Percentiles rank a stretch among this genome's conserved stretches.
Conservation (phyloP, 2,329 filamentous ascomycete species). For the Verticillium nubilum region DNA sequence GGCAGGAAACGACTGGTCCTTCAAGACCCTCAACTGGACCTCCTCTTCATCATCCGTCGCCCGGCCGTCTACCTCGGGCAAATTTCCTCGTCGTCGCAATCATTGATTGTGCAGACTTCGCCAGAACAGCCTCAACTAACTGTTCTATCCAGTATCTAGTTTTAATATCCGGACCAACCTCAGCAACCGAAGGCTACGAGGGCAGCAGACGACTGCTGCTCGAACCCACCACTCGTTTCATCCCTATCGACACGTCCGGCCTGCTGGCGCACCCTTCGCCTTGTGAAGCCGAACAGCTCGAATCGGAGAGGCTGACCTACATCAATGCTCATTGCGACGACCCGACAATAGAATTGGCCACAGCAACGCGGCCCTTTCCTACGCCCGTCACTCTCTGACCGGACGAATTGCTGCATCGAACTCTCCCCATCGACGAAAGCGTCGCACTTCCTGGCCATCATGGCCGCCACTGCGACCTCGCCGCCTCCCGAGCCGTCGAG, state of each 20-base stretch:
- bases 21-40: neutral
- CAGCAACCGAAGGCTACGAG: neutral
- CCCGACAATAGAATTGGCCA: neutral
- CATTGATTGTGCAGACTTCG: neutral
- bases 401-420: neutral
- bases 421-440: neutral
- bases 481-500: conserved; percentile 24
- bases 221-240: neutral
- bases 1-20: neutral
- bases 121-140: neutral
- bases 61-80: neutral
- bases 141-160: conserved; percentile 2
- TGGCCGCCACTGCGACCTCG: conserved; percentile 9
- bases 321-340: neutral
- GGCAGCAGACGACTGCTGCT: neutral
- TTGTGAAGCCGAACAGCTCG: neutral
- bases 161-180: neutral
- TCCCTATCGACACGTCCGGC: neutral
- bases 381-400: neutral
- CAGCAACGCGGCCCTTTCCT: neutral
- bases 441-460: neutral
- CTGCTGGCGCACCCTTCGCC: neutral
- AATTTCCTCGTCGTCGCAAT: neutral
- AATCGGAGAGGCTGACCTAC: neutral
- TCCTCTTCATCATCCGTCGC: neutral